These are phyloP conservation scores for Beta corolliflora DNA, from an alignment of 179 eudicot genomes.

Conservation along the genomic window DNA sequence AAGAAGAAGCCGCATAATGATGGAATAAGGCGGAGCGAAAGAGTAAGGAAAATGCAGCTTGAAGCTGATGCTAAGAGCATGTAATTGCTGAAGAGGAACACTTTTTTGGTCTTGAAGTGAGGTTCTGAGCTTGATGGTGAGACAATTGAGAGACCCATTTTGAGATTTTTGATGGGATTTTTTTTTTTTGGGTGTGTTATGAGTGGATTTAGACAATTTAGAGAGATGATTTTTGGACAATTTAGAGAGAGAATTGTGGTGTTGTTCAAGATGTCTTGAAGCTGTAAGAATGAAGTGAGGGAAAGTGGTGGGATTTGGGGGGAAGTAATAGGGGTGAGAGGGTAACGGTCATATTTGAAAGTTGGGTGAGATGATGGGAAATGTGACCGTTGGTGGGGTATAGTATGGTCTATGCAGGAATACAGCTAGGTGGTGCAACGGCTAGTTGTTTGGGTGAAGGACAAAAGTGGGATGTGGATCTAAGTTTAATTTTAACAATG, in stretches of 20 bases:
- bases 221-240: neutral
- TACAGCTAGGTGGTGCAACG: constrained; percentile 33
- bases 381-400: constrained; percentile 35
- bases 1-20: constrained; percentile 55
- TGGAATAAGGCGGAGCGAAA: constrained; percentile 65
- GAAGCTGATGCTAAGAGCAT: constrained; percentile 55
- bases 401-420: constrained; percentile 2
- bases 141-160: constrained; percentile 33
- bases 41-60: constrained; percentile 70
- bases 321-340: constrained; percentile 28
- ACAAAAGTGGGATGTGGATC: neutral
- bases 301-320: neutral
- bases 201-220: too few relatives aligned
- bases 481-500: neutral
- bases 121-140: constrained; percentile 34
- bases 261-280: constrained; percentile 28
- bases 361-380: constrained; percentile 2
- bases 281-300: constrained; percentile 11
- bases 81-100: constrained; percentile 60
- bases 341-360: constrained; percentile 40
- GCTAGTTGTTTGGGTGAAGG: constrained; percentile 24
- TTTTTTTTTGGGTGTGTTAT: neutral
- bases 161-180: neutral
- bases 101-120: constrained; percentile 44
- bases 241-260: neutral